Evolutionary conservation across 805 yeast genomes (phyloP).

Genomic region (Candida silvicultrix): DNA sequence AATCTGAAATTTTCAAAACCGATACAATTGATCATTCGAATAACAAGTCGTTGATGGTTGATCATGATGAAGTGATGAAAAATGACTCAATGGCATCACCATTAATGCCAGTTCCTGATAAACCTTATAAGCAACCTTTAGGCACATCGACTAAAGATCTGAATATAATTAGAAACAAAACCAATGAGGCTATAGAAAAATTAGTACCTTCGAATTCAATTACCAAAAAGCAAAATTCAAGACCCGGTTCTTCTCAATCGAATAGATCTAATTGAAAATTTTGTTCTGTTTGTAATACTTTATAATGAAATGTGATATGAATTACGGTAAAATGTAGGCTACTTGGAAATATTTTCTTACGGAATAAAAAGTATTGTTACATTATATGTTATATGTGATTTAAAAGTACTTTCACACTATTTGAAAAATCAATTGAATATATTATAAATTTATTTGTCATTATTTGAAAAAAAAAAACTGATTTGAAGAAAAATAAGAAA

Average conservation of each 20-base stretch:
- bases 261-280: background rate
- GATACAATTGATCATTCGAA: background rate
- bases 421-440: too few species aligned
- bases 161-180: background rate
- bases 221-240: background rate
- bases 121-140: background rate
- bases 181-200: background rate
- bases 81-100: background rate
- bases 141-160: background rate
- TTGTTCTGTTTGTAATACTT: too few species aligned
- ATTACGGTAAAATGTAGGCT: too few species aligned
- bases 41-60: background rate
- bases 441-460: too few species aligned
- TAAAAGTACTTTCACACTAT: too few species aligned
- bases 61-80: background rate
- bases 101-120: conserved; percentile 9
- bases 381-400: too few species aligned
- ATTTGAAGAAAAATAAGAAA: too few species aligned
- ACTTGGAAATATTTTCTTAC: too few species aligned
- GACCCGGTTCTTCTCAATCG: background rate
- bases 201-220: background rate
- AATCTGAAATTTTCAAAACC: background rate
- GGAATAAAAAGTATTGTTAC: too few species aligned
- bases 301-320: too few species aligned
- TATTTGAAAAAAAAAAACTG: too few species aligned